Evolutionary conservation across 75 land plant genomes (phyloP).

Genomic region (Picea glauca): DNA sequence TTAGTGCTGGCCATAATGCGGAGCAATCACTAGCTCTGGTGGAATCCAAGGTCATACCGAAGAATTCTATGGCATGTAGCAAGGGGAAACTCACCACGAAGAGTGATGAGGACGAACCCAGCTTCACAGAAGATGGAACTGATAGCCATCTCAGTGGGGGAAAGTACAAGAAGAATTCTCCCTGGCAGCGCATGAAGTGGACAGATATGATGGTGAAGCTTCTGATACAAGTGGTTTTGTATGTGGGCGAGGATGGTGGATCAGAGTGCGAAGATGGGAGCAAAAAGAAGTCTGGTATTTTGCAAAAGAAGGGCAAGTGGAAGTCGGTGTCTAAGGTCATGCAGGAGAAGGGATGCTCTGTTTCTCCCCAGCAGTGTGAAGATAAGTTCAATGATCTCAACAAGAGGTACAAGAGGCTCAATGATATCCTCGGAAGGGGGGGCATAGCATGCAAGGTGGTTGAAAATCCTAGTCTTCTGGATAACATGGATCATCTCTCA

Average conservation of each 20-base stretch:
- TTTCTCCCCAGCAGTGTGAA: slow-evolving; percentile 81
- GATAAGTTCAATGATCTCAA: slow-evolving; percentile 79
- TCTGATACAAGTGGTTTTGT: slow-evolving; percentile 53
- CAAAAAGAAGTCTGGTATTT: slow-evolving; percentile 34
- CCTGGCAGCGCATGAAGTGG: slow-evolving; percentile 58
- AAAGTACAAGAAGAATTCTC: slow-evolving; percentile 28
- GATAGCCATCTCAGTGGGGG: slow-evolving; percentile 20
- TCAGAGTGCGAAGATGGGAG: slow-evolving; percentile 6
- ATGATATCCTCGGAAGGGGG: slow-evolving; percentile 68
- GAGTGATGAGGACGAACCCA: slow-evolving; percentile 25
- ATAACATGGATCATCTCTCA: slow-evolving; percentile 46
- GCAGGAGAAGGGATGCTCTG: slow-evolving; percentile 47
- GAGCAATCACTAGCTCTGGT: background rate
- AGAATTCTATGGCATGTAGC: background rate
- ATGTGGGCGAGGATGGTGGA: slow-evolving; percentile 27
- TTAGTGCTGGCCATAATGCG: slow-evolving; percentile 6
- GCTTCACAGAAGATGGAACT: slow-evolving; percentile 9
- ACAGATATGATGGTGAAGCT: slow-evolving; percentile 53
- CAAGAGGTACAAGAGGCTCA: slow-evolving; percentile 68
- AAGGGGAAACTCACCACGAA: background rate
- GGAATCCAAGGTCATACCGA: background rate
- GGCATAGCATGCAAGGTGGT: slow-evolving; percentile 54
- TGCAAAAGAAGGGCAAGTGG: slow-evolving; percentile 85
- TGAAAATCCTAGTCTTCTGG: slow-evolving; percentile 58
- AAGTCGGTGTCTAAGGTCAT: slow-evolving; percentile 59